Percentiles rank a stretch among this genome's conserved stretches.
These are phyloP conservation scores for Volvox africanus DNA, from an alignment of 139 green algal species.

Conservation along the genomic window DNA sequence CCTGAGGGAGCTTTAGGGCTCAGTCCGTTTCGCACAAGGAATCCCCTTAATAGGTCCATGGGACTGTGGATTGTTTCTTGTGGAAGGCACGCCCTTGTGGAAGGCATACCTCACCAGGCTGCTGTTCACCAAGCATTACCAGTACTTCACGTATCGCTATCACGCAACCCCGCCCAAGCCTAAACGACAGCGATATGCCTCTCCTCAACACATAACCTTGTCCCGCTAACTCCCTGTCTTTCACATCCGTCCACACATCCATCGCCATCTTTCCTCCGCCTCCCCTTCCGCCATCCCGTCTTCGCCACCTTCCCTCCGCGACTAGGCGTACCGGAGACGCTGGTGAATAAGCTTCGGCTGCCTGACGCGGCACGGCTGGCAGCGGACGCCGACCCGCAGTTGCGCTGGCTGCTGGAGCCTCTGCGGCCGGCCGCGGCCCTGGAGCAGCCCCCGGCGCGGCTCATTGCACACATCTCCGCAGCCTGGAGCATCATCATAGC, in stretches of 20 bases:
- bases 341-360: constrained; percentile 41
- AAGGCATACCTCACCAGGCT: too few relatives aligned
- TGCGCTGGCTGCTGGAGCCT: constrained; percentile 47
- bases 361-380: constrained; percentile 47
- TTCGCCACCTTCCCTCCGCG: background rate
- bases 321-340: constrained; percentile 35
- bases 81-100: too few relatives aligned
- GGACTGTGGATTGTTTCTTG: too few relatives aligned
- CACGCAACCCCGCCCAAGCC: too few relatives aligned
- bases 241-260: background rate
- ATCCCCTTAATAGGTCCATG: too few relatives aligned
- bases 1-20: too few relatives aligned
- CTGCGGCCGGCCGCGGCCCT: constrained; percentile 28
- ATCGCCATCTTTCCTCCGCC: background rate
- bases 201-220: too few relatives aligned
- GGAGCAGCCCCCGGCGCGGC: constrained; percentile 14
- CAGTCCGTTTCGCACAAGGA: too few relatives aligned
- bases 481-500: constrained; percentile 35
- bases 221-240: background rate
- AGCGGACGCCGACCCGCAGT: constrained; percentile 24
- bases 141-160: too few relatives aligned
- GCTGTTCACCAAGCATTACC: too few relatives aligned
- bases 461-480: constrained; percentile 44
- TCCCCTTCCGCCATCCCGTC: background rate
- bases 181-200: too few relatives aligned